A percentile compares a stretch with the other conserved stretches of the same genome.
Evolutionary conservation across 495 filamentous ascomycete genomes (phyloP).

Genomic region (Trichocladium uniseriatum): DNA sequence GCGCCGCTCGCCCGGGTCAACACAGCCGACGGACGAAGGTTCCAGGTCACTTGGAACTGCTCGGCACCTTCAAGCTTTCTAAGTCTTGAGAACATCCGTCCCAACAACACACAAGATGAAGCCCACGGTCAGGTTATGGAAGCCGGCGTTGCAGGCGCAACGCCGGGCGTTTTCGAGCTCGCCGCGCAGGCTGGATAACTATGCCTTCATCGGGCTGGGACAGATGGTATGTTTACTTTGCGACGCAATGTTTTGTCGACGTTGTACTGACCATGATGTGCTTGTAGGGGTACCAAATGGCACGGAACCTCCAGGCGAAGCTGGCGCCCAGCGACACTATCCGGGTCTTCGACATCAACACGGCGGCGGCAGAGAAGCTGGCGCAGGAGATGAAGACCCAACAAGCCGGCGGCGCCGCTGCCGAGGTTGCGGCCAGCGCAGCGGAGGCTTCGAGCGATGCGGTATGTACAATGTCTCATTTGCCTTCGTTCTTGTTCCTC

Average conservation of each 20-base stretch:
- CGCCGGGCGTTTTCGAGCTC: conserved; percentile 50
- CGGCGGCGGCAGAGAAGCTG: conserved; percentile 49
- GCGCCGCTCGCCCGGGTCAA: conserved; percentile 9
- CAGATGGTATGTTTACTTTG: conserved; percentile 65
- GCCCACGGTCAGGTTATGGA: conserved; percentile 20
- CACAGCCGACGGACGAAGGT: not conserved
- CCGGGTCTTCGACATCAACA: conserved; percentile 66
- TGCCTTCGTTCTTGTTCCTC: not conserved
- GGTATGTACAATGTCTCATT: conserved; percentile 44
- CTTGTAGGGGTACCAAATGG: conserved; percentile 68
- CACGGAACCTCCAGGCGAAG: conserved; percentile 73
- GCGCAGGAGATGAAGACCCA: conserved; percentile 47
- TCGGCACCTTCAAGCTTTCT: not conserved
- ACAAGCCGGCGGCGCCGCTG: conserved; percentile 38
- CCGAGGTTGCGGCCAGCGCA: conserved; percentile 49
- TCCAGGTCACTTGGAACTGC: not conserved
- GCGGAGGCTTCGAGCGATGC: conserved; percentile 59
- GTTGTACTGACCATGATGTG: conserved; percentile 1
- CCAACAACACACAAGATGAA: conserved; percentile 23
- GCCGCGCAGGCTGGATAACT: conserved; percentile 48
- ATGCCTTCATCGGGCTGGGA: conserved; percentile 79
- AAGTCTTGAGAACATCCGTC: too few species aligned
- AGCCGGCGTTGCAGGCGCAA: conserved; percentile 21
- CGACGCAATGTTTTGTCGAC: not conserved
- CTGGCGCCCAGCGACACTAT: conserved; percentile 60